Conservation (phyloP, 1,284 basidiomycete species). For the Heterobasidion annosum region DNA sequence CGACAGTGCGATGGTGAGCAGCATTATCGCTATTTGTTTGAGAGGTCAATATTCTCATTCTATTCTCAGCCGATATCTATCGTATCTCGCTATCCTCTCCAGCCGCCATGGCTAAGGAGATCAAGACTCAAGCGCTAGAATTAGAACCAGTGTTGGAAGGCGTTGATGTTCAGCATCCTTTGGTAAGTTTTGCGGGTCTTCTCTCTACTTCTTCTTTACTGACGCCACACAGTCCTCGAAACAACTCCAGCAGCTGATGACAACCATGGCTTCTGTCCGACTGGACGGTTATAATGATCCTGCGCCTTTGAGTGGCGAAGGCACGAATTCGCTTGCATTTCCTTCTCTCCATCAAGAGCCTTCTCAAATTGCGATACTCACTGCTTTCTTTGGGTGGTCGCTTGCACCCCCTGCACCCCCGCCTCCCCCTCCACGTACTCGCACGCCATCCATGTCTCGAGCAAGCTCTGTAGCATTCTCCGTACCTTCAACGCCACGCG, state of each 20-base stretch:
- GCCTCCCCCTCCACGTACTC: constrained; percentile 22
- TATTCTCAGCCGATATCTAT: constrained; percentile 54
- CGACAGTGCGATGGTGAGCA: constrained; percentile 67
- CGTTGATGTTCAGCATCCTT: constrained; percentile 59
- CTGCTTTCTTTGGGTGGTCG: constrained; percentile 65
- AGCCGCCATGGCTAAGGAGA: constrained; percentile 42
- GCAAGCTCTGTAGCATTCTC: constrained; percentile 29
- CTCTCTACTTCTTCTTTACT: background rate
- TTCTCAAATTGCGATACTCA: constrained; percentile 48
- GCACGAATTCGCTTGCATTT: constrained; percentile 7
- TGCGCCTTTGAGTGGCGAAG: constrained; percentile 1
- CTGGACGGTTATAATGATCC: background rate
- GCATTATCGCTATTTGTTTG: background rate
- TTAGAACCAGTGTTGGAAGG: constrained; percentile 45
- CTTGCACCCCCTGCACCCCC: constrained; percentile 32
- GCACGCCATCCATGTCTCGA: constrained; percentile 29
- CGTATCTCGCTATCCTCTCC: constrained; percentile 64
- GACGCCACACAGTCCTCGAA: constrained; percentile 7
- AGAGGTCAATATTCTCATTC: constrained; percentile 1
- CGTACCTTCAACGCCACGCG: constrained; percentile 21
- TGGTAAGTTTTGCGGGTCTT: constrained; percentile 33
- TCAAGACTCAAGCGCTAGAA: constrained; percentile 44
- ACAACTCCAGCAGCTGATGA: constrained; percentile 23
- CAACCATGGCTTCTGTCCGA: constrained; percentile 20
- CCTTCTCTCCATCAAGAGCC: constrained; percentile 19